Percentiles rank a stretch among this genome's conserved stretches.
Evolutionary conservation across 805 yeast genomes (phyloP).

Genomic region (Kuraishia piskuri): DNA sequence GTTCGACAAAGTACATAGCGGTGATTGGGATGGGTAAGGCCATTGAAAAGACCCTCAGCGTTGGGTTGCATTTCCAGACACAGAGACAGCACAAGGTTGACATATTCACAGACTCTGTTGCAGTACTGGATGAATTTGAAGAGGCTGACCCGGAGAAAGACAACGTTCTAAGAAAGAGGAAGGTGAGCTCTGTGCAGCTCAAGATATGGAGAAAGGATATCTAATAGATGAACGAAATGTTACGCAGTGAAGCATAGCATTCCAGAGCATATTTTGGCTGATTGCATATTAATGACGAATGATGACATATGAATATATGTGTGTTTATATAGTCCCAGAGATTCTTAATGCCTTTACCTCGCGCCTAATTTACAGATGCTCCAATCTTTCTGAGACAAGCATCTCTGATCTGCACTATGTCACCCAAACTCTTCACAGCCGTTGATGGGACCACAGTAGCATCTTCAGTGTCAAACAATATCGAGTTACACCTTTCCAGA

Average conservation of each 20-base stretch:
- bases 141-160: slow-evolving; percentile 19
- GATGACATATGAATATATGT: too few relatives aligned
- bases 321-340: neutral
- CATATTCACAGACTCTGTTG: slow-evolving; percentile 52
- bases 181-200: slow-evolving; percentile 39
- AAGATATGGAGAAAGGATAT: slow-evolving; percentile 16
- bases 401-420: slow-evolving; percentile 32
- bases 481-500: slow-evolving; percentile 28
- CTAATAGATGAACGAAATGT: neutral
- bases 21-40: slow-evolving; percentile 75
- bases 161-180: slow-evolving; percentile 29
- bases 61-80: slow-evolving; percentile 52
- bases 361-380: neutral
- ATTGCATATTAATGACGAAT: neutral
- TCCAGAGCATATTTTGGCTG: neutral
- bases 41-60: slow-evolving; percentile 49
- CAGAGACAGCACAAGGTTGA: slow-evolving; percentile 46
- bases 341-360: neutral
- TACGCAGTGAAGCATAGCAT: slow-evolving; percentile 4
- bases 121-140: slow-evolving; percentile 63
- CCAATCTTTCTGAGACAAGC: slow-evolving; percentile 23
- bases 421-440: neutral
- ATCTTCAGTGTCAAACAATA: slow-evolving; percentile 19
- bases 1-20: slow-evolving; percentile 33
- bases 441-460: slow-evolving; percentile 28